phyloP scores from a whole-genome alignment of 1,139 yeast species.

The Debaryomyces coudertii region DNA sequence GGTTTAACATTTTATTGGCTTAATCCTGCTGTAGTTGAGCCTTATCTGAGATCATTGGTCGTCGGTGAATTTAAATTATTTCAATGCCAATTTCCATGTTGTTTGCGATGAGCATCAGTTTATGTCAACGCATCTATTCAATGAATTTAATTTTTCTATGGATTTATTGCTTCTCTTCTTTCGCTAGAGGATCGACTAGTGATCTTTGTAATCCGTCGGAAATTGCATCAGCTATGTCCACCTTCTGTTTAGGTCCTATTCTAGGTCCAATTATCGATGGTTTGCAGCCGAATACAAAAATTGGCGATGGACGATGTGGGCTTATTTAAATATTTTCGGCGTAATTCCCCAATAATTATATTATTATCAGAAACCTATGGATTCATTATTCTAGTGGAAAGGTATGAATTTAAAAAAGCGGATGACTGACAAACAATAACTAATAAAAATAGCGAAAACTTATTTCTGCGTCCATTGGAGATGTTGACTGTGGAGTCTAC shows the following conservation, averaged over 20 bases:
- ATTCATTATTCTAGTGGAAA: constrained; percentile 55
- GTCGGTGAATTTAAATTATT: constrained; percentile 61
- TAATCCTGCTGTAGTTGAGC: constrained; percentile 79
- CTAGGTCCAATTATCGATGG: constrained; percentile 85
- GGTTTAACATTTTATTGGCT: constrained; percentile 72
- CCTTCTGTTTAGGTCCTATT: constrained; percentile 71
- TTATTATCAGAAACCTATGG: constrained; percentile 73
- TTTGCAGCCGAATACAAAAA: constrained; percentile 65
- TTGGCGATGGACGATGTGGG: constrained; percentile 83
- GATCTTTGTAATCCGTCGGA: constrained; percentile 71
- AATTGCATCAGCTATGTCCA: constrained; percentile 71
- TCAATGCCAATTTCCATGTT: constrained; percentile 71
- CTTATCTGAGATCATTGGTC: constrained; percentile 69
- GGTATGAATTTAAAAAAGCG: constrained; percentile 50
- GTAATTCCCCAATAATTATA: constrained; percentile 56
- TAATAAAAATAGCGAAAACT: constrained; percentile 35
- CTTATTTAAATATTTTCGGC: constrained; percentile 72
- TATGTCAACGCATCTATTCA: constrained; percentile 58
- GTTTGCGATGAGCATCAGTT: constrained; percentile 76
- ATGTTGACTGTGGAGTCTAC: constrained; percentile 73
- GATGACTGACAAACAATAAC: constrained; percentile 20
- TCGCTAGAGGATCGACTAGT: constrained; percentile 85
- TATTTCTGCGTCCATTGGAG: constrained; percentile 61
- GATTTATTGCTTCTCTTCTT: constrained; percentile 82
- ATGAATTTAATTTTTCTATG: constrained; percentile 80